Base-by-base conservation (phyloP, 2,329 filamentous ascomycete genomes). In the Polytolypa hystricis region DNA sequence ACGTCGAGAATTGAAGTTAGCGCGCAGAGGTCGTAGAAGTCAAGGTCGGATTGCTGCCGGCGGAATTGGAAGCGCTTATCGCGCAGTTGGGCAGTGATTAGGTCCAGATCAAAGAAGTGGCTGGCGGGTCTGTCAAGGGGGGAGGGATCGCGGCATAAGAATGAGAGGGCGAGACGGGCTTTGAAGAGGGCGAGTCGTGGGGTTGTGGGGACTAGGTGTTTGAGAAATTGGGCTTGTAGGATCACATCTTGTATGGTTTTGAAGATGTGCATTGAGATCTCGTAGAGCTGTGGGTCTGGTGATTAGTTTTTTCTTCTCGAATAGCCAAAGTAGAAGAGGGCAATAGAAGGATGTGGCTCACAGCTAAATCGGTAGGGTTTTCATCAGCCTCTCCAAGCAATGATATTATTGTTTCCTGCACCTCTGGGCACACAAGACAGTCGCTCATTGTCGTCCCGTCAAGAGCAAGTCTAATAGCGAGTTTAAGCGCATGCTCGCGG, bases 1-100 rank as follows among this genome's bases (percentile, higher is more conserved):
- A 84, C 72, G 51, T 91, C 80, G 4, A 95, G 70, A 14, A 93
- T 70, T 3, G 70, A 61, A 3, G 83, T 65, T 11, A 77, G 67
- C 2, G 81, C 77, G 21, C 70, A 66, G 1, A 95, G 70, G 37
- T 78, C 68, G 11, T 67, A 64, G 57, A 83, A 94, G 57, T 94
- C 62, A 11, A 58, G 57, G 3, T 25, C 17, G 15, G 16, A 21
- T 16, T n/a, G 14, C 23, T 20, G 32, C 3, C 17, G 8, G n/a
- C 33, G 43, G 28, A 55, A 39, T 23, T 60, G 46, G 30, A 62
- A 61, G 4, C 55, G 53, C 20, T 46, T 30, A 35, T 57, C 48
- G 15, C 45, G 45, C n/a, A 56, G 43, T 20, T 55, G 37, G 8
- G 44, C 11, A 11, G 48, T 53, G 21, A 62, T 51, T 15, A 48